A percentile compares a stretch with the other conserved stretches of the same genome.
phyloP scores from a whole-genome alignment of 2,329 filamentous ascomycete genomes.

The Berkeleyomyces basicola region DNA sequence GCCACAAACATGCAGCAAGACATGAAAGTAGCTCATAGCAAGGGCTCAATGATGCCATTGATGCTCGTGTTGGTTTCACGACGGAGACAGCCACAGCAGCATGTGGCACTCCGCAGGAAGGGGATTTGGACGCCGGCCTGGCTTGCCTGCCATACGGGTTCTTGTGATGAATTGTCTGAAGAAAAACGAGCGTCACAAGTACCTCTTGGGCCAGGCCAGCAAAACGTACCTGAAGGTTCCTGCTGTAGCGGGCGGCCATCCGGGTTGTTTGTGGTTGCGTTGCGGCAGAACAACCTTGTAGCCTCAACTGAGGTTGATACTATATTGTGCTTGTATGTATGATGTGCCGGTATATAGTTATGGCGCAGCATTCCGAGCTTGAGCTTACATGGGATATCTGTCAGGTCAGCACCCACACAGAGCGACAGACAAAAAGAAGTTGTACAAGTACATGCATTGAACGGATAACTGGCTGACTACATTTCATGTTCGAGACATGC shows the following conservation, averaged over 20 bases:
- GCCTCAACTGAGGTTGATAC: neutral
- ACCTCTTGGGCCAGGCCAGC: neutral
- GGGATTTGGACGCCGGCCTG: too few species aligned
- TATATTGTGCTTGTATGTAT: too few species aligned
- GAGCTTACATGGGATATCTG: too few species aligned
- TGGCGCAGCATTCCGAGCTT: too few species aligned
- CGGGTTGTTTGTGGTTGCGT: neutral
- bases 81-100: too few species aligned
- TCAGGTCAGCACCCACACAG: too few species aligned
- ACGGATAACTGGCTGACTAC: neutral
- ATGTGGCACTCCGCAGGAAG: too few species aligned
- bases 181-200: neutral
- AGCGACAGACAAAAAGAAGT: too few species aligned
- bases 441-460: too few species aligned
- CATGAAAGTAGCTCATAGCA: neutral
- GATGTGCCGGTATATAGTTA: too few species aligned
- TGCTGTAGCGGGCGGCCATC: neutral
- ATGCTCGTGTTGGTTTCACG: neutral
- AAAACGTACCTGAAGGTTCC: neutral
- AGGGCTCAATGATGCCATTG: neutral
- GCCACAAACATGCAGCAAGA: neutral
- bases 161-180: neutral
- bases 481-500: neutral
- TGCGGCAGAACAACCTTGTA: neutral
- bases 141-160: neutral